Conservation (phyloP, 176 grass and related monocot genomes). For the Ampelocalamus luodianensis region DNA sequence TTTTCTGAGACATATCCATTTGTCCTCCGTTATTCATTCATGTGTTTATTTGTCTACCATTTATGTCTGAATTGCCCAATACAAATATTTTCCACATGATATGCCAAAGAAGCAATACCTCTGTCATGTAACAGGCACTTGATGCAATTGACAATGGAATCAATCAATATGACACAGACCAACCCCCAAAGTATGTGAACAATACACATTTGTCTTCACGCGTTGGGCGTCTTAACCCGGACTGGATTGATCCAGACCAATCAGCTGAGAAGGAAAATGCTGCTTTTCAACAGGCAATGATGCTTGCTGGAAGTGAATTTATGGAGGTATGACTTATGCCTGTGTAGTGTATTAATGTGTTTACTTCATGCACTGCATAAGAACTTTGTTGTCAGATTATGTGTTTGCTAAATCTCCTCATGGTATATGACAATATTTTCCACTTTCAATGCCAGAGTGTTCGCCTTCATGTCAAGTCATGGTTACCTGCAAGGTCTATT, state of each 20-base stretch:
- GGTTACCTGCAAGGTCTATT: constrained; percentile 93
- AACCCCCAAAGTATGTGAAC: constrained; percentile 91
- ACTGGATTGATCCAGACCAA: constrained; percentile 96
- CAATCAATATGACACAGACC: constrained; percentile 92
- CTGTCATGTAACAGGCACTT: constrained; percentile 65
- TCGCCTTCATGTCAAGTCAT: constrained; percentile 81
- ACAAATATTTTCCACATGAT: constrained; percentile 8
- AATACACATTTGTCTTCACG: constrained; percentile 93
- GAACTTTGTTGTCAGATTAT: not conserved
- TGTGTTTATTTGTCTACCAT: not conserved
- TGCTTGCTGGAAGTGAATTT: constrained; percentile 89
- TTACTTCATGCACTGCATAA: constrained; percentile 1
- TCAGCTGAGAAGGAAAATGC: constrained; percentile 91
- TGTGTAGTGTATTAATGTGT: not conserved
- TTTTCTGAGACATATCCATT: not conserved
- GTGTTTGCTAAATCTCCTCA: not conserved
- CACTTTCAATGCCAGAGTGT: constrained; percentile 63
- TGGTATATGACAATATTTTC: constrained; percentile 27
- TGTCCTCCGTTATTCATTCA: not conserved
- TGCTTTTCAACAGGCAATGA: constrained; percentile 84
- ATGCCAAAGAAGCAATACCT: constrained; percentile 22
- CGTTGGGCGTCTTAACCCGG: constrained; percentile 74
- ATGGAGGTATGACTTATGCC: constrained; percentile 58
- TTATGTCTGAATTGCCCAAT: not conserved
- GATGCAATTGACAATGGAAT: constrained; percentile 98